Evolutionary conservation across 345 rosid genomes (phyloP).

Genomic region (Brassica carinata): DNA sequence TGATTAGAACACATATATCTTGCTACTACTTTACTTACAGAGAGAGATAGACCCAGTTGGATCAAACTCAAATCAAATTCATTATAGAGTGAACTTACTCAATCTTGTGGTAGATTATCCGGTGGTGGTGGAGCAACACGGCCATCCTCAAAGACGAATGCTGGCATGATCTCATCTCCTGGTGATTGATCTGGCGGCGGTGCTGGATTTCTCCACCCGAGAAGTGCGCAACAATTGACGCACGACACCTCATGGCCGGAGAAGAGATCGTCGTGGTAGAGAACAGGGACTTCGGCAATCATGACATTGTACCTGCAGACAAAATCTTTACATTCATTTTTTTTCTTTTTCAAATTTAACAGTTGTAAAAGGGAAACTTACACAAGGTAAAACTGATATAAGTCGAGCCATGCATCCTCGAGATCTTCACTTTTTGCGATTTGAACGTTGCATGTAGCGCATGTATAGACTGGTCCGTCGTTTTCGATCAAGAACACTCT

Average conservation of each 20-base stretch:
- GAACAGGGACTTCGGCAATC: background rate
- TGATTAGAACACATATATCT: background rate
- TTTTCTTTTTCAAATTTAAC: background rate
- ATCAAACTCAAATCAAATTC: background rate
- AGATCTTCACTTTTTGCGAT: background rate
- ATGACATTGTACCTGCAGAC: background rate
- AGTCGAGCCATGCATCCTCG: background rate
- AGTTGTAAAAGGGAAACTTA: background rate
- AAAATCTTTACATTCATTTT: background rate
- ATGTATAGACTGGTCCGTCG: background rate
- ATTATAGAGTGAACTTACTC: background rate
- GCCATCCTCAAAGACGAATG: background rate
- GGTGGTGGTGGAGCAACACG: background rate
- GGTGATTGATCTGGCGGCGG: background rate
- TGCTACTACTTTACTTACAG: background rate
- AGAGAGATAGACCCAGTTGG: background rate
- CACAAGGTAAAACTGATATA: background rate
- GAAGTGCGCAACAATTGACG: background rate
- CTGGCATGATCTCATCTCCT: background rate
- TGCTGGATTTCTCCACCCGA: background rate
- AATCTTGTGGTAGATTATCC: background rate
- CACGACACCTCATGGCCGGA: background rate
- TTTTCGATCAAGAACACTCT: background rate
- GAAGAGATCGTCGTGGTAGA: background rate
- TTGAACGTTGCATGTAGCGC: background rate